phyloP scores from a whole-genome alignment of 163 green algal genomes.

The Scenedesmus sp. region DNA sequence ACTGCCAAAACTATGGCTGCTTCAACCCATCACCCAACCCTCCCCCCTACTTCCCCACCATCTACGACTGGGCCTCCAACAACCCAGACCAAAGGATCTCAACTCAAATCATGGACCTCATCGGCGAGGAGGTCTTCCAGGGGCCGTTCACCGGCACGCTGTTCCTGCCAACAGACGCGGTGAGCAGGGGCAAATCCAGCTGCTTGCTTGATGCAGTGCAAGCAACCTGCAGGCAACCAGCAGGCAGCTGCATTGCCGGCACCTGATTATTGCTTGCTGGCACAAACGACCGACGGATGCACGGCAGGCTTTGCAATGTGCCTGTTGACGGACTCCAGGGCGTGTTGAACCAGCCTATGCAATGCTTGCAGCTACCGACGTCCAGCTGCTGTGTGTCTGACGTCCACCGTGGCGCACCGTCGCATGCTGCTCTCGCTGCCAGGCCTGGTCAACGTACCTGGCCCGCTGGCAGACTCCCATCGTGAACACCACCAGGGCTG shows the following conservation, averaged over 20 bases:
- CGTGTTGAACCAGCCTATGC: background rate
- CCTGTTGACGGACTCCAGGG: too few relatives aligned
- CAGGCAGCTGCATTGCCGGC: background rate
- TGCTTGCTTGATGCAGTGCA: background rate
- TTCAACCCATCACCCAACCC: constrained; percentile 16
- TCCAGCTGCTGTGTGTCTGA: background rate
- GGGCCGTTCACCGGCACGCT: constrained; percentile 29
- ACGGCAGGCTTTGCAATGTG: too few relatives aligned
- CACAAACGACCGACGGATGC: too few relatives aligned
- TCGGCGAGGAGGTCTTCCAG: background rate
- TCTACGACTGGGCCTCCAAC: constrained; percentile 22
- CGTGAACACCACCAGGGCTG: constrained; percentile 5
- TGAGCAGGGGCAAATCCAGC: too few relatives aligned
- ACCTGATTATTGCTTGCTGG: too few relatives aligned
- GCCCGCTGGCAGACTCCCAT: constrained; percentile 4
- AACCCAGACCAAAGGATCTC: constrained; percentile 32
- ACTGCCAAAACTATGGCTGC: constrained; percentile 17
- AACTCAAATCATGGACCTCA: constrained; percentile 14
- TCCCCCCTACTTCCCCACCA: constrained; percentile 18
- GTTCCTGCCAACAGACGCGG: constrained; percentile 17
- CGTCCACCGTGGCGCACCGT: background rate
- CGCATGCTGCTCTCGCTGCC: background rate
- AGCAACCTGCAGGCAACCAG: background rate
- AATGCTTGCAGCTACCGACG: background rate
- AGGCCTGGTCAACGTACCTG: constrained; percentile 32